Evolutionary conservation across 768 basidiomycete genomes (phyloP), one percentile per base, ranked within the genome.

Genomic region (Tephrocybe sp.): DNA sequence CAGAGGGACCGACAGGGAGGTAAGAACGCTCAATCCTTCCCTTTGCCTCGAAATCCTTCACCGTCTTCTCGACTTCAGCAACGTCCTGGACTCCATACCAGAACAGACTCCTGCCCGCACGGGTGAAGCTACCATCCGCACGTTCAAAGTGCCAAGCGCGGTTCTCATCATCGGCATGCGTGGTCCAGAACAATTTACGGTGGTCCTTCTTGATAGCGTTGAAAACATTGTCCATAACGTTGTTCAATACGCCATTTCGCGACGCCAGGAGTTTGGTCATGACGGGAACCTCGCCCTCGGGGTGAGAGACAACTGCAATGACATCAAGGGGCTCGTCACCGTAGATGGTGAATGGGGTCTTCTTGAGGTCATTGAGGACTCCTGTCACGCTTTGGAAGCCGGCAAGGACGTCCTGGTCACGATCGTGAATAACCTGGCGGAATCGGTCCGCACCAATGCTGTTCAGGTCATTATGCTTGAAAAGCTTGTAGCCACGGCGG

Each of bases 301-400:
- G 95, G 65, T 92, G 91, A 4, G 91, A 86, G 30, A 99, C 92
- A 52, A 99, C 84, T 18, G 94, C 97, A 43, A 99, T 77, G 30
- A 91, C 92, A 60, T 99, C 95, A 53, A 97, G 80, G 8, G 94
- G 93, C 66, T 99, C 97, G 66, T 99, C 95, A n/a, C 93, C 95
- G 65, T 98, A 97, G 60, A 99, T 86, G 13, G 91, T 93, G 76
- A 86, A 94, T 0, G 93, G 90, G 0, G 84, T 80, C 56, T 82
- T 78, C 67, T 90, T 86, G 59, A 97, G 77, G 18, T 83, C 80
- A 62, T 79, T 83, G 61, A 99, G 79, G 29, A 94, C 86, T 39
- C 89, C 90, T 1, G 94, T 86, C 52, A 97, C 90, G 57, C 89
- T 91, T 60, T 87, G 82, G 53, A 77, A 78, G 25, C 94, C 95